These are phyloP conservation scores for Suhomyces kilbournensis DNA, from an alignment of 805 yeast genomes.

Conservation along the genomic window DNA sequence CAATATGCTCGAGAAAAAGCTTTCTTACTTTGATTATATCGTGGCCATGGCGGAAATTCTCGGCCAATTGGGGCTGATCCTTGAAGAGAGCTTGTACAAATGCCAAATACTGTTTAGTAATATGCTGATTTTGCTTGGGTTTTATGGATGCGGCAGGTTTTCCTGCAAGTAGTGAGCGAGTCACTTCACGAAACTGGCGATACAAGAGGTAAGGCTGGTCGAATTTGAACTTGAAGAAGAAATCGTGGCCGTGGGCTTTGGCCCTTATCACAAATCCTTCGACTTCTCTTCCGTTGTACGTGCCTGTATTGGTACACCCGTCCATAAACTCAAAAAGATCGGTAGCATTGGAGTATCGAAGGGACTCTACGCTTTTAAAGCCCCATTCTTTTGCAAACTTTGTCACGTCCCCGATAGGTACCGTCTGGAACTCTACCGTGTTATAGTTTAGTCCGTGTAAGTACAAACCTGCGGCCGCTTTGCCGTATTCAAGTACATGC, in stretches of 20 bases:
- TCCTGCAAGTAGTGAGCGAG: constrained; percentile 46
- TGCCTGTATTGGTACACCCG: constrained; percentile 60
- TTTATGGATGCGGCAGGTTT: constrained; percentile 11
- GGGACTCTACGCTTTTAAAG: constrained; percentile 56
- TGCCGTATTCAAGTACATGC: constrained; percentile 75
- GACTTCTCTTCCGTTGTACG: constrained; percentile 65
- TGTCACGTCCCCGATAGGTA: constrained; percentile 57
- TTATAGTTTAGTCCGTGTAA: constrained; percentile 86
- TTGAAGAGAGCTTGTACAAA: constrained; percentile 60
- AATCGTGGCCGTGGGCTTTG: constrained; percentile 35
- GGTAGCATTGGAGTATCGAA: constrained; percentile 35
- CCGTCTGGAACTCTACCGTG: constrained; percentile 58
- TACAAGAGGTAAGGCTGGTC: constrained; percentile 93
- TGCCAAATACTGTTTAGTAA: constrained; percentile 65
- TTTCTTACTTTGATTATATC: constrained; percentile 78
- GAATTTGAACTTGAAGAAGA: constrained; percentile 89
- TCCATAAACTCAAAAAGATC: constrained; percentile 52
- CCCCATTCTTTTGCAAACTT: constrained; percentile 67
- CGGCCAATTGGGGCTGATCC: constrained; percentile 43
- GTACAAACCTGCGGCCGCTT: constrained; percentile 74
- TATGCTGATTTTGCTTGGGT: constrained; percentile 46
- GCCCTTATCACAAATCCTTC: constrained; percentile 90
- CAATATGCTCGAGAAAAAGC: constrained; percentile 48
- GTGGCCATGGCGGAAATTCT: constrained; percentile 50
- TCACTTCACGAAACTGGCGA: constrained; percentile 86